Evolutionary conservation across 129 eudicot species (phyloP), one percentile per base, ranked within the genome.

Genomic region (Lactuca saligna): DNA sequence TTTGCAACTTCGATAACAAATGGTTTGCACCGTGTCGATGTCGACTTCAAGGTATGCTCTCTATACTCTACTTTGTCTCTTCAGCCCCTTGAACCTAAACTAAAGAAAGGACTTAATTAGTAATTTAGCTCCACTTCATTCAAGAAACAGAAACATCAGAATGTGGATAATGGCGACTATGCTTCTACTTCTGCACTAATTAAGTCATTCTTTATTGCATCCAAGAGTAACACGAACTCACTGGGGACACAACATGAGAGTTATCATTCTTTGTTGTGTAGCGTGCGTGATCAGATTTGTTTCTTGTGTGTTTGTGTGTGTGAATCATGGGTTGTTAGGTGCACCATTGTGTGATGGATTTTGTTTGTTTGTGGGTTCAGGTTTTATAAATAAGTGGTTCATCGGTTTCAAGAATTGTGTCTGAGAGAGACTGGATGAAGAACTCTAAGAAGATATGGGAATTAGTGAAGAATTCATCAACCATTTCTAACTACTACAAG

Each of bases 401-500:
- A 9, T 84, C 96, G 3, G 88, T 92, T 55, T 86, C 96, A 46
- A 88, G 98, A 77, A 82, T 89, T 3, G 88, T 92, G 17, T 88
- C 98, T 8, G 98, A 92, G 67, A 85, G 98, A 12, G 98, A 92
- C 62, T 92, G 98, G 98, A 78, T 92, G 80, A 92, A 89, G 83
- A 92, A 86, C 67, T 84, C 98, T 7, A 88, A 83, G 61, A 92
- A 86, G 82, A 83, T 92, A 78, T 92, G 98, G 98, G 98, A 92
- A n/a, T 69, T 84, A 14, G 84, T 92, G 48, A 92, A 89, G 86
- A 88, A 79, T 42, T 89, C 96, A 57, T 74, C 95, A 11, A 74
- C 78, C 42, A 77, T 92, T 54, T 70, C 89, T 0, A 95, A 92
- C 46, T 88, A 92, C 71, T 68, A 83, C 80, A 86, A 61, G 70